These are phyloP conservation scores for Globisporangium camurandrum DNA, from an alignment of 352 stramenopile genomes.

Conservation along the genomic window DNA sequence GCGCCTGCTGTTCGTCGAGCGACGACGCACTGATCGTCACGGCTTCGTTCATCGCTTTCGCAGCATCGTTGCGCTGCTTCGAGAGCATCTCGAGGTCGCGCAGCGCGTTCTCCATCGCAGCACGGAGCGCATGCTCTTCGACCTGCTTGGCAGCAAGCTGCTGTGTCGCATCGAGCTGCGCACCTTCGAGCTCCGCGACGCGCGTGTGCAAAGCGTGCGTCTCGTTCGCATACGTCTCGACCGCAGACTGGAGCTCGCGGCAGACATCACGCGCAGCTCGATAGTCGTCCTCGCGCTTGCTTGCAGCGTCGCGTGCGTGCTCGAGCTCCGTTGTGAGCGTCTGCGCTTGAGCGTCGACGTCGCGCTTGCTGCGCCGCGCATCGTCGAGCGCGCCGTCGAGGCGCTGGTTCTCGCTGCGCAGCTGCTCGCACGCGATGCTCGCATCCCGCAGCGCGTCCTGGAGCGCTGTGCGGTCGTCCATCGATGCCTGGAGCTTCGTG, in stretches of 20 bases:
- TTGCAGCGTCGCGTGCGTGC: slow-evolving; percentile 18
- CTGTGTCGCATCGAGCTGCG: slow-evolving; percentile 20
- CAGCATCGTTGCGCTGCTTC: slow-evolving; percentile 66
- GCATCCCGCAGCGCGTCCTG: slow-evolving; percentile 25
- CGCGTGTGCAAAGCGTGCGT: slow-evolving; percentile 15
- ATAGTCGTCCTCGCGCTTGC: slow-evolving; percentile 40
- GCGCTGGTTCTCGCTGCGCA: slow-evolving; percentile 14
- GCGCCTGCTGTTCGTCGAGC: slow-evolving; percentile 65
- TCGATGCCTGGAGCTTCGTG: slow-evolving; percentile 21
- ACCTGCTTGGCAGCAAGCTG: slow-evolving; percentile 37
- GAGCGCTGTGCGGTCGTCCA: slow-evolving; percentile 36
- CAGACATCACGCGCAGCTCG: slow-evolving; percentile 43
- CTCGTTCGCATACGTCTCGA: slow-evolving; percentile 31
- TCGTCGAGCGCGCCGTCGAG: slow-evolving; percentile 16
- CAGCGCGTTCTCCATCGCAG: slow-evolving; percentile 63
- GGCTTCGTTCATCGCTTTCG: slow-evolving; percentile 78
- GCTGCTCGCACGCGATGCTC: slow-evolving; percentile 9
- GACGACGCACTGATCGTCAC: slow-evolving; percentile 77
- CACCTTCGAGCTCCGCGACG: slow-evolving; percentile 22
- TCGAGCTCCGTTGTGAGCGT: slow-evolving; percentile 31
- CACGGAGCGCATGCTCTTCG: slow-evolving; percentile 41
- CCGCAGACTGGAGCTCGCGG: slow-evolving; percentile 30
- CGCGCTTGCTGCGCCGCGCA: slow-evolving; percentile 25
- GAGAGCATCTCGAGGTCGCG: slow-evolving; percentile 55
- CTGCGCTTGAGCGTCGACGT: slow-evolving; percentile 25